These are phyloP conservation scores for Brasenia schreberi DNA, from an alignment of 164 flowering plant genomes.

Conservation along the genomic window DNA sequence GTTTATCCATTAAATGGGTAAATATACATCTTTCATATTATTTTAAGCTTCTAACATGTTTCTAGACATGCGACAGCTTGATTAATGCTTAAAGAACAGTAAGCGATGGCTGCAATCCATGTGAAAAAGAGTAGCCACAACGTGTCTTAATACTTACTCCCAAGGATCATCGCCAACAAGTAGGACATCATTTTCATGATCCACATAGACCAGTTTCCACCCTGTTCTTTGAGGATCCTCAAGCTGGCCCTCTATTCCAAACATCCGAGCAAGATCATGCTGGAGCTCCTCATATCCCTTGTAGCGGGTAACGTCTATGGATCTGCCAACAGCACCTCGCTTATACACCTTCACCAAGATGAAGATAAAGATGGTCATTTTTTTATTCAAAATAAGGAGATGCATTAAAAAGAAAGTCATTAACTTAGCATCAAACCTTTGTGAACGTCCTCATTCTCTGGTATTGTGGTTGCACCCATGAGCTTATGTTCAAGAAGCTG, in stretches of 20 bases:
- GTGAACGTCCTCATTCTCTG: slow-evolving; percentile 79
- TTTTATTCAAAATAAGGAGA: neutral
- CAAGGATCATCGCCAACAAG: slow-evolving; percentile 99
- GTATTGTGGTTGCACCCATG: slow-evolving; percentile 63
- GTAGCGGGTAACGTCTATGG: slow-evolving; percentile 82
- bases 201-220: slow-evolving; percentile 95
- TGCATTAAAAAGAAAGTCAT: neutral
- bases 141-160: slow-evolving; percentile 58
- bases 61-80: too few species aligned
- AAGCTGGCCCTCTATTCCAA: slow-evolving; percentile 95
- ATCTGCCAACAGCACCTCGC: slow-evolving; percentile 96
- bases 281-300: slow-evolving; percentile 89
- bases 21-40: too few species aligned
- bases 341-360: slow-evolving; percentile 60
- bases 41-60: neutral
- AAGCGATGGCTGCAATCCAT: neutral
- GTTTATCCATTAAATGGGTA: neutral
- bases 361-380: neutral
- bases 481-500: slow-evolving; percentile 40
- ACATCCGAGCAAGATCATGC: slow-evolving; percentile 90
- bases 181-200: slow-evolving; percentile 83
- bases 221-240: slow-evolving; percentile 82
- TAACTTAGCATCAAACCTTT: slow-evolving; percentile 34
- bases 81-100: too few species aligned
- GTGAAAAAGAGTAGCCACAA: too few species aligned